Base-by-base conservation (phyloP, 2,329 filamentous ascomycete species). In the Stylonectria norvegica region DNA sequence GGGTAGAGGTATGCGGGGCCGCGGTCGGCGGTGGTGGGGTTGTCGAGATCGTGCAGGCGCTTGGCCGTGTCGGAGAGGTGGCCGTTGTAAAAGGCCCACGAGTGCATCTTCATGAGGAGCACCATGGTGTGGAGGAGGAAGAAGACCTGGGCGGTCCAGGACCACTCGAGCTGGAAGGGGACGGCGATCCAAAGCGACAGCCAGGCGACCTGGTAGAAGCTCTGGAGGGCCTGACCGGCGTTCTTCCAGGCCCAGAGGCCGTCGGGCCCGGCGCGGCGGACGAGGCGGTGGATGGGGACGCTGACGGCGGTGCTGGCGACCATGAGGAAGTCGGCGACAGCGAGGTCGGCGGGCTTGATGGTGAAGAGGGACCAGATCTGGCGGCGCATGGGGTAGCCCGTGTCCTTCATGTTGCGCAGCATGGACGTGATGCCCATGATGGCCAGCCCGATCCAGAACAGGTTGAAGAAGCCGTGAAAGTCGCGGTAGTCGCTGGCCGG, bases 51-150 rank as follows among this genome's bases (percentile, higher is more conserved):
- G 40, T 78, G 79, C 10, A 98, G 74, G 9, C 89, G 83, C 59
- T 85, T 83, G 63, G 94, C 80, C 0, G 89, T 94, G 63, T 93
- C 88, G 52, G 85, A 87, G 12, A 98, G 73, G 64, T 98, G 93
- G 9, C 93, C 93, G 57, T 96, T 97, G 71, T 98, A 98, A 65
- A 97, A 98, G 17, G 89, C 86, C 60, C 95, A 98, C 5, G 90
- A 96, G 64, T 98, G 93, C 81, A 97, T 93, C 73, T 98, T 98
- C 93, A 98, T 98, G 36, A 96, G 81, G 15, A 98, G 75, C 6
- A 88, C 85, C 66, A 98, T 81, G 30, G 89, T 85, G 65, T 98
- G 93, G 22, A 98, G 73, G 9, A 90, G 85, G 54, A 98, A 79
- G 64, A 94, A 98, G 27, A 98, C 93, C 60, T 97, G 93, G 3